Evolutionary conservation across 805 yeast genomes (phyloP).

Genomic region (Pichia thaimueangensis): DNA sequence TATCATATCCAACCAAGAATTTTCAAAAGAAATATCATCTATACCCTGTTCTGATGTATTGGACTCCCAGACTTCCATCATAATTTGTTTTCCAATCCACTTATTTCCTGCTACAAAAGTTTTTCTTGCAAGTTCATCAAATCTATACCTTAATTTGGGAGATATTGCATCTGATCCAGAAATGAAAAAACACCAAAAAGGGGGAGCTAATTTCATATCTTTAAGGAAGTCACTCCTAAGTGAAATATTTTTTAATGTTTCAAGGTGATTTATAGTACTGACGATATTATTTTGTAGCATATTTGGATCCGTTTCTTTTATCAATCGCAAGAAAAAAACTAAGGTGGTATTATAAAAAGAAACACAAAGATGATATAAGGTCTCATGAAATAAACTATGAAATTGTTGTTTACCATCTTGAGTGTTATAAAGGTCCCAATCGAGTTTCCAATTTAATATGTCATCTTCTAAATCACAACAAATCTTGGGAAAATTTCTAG

Average conservation of each 20-base stretch:
- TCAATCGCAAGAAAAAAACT: conserved; percentile 39
- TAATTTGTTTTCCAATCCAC: conserved; percentile 51
- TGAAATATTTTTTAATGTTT: conserved; percentile 22
- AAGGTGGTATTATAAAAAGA: conserved; percentile 39
- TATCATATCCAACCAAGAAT: conserved; percentile 47
- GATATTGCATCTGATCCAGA: conserved; percentile 37
- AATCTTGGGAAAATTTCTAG: conserved; percentile 48
- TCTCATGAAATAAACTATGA: conserved; percentile 35
- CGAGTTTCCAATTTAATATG: conserved; percentile 39
- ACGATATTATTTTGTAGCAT: conserved; percentile 32
- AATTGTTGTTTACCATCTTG: conserved; percentile 20
- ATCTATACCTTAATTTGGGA: conserved; percentile 26
- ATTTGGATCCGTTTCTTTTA: conserved; percentile 36
- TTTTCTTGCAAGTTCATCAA: conserved; percentile 30
- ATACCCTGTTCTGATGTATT: conserved; percentile 3
- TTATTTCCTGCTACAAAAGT: conserved; percentile 33
- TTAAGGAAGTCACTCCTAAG: conserved; percentile 16
- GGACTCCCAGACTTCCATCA: conserved; percentile 45
- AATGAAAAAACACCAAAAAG: conserved; percentile 44
- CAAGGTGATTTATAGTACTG: conserved; percentile 32
- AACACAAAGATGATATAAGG: conserved; percentile 32
- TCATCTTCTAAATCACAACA: conserved; percentile 52
- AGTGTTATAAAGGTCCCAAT: conserved; percentile 35
- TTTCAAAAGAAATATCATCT: conserved; percentile 20
- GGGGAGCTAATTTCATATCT: conserved; percentile 30